Percentiles rank a stretch among this genome's conserved stretches.
phyloP scores from a whole-genome alignment of 2,329 filamentous ascomycete species.

The Colletotrichum sidae region DNA sequence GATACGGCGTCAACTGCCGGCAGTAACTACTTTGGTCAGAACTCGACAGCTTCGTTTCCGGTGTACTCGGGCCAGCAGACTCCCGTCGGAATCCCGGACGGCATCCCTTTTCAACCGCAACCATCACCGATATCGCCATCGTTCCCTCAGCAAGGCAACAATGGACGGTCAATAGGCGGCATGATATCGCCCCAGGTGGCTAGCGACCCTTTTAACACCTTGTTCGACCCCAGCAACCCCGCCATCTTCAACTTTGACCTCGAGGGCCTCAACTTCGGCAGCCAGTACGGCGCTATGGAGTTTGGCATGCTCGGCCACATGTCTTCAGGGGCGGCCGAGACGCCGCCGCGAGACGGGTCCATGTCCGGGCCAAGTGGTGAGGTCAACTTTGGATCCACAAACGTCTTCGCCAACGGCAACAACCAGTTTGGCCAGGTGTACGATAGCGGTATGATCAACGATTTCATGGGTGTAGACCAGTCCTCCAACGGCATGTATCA shows the following conservation, averaged over 20 bases:
- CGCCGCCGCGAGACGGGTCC: slow-evolving; percentile 73
- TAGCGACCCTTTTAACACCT: slow-evolving; percentile 64
- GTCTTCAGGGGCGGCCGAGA: slow-evolving; percentile 89
- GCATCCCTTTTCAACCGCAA: slow-evolving; percentile 69
- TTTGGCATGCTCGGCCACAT: slow-evolving; percentile 98
- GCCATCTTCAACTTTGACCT: slow-evolving; percentile 96
- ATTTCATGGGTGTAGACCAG: slow-evolving; percentile 65
- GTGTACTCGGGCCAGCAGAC: slow-evolving; percentile 63
- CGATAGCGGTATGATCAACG: slow-evolving; percentile 62
- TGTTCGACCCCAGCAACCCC: slow-evolving; percentile 93
- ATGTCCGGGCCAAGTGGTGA: slow-evolving; percentile 53
- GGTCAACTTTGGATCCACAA: slow-evolving; percentile 55
- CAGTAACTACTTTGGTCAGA: slow-evolving; percentile 61
- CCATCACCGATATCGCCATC: slow-evolving; percentile 81
- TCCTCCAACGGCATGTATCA: slow-evolving; percentile 60
- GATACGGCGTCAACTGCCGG: slow-evolving; percentile 57
- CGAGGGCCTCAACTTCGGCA: slow-evolving; percentile 93
- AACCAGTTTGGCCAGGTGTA: slow-evolving; percentile 62
- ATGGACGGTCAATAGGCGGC: slow-evolving; percentile 49
- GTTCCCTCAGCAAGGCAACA: slow-evolving; percentile 67
- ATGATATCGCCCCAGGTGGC: slow-evolving; percentile 63
- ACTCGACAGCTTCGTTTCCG: slow-evolving; percentile 59
- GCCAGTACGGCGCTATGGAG: slow-evolving; percentile 94
- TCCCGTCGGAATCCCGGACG: slow-evolving; percentile 60
- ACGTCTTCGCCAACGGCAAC: slow-evolving; percentile 65